Evolutionary conservation across 1,284 basidiomycete genomes (phyloP).

Genomic region (Austroboletus niveus): DNA sequence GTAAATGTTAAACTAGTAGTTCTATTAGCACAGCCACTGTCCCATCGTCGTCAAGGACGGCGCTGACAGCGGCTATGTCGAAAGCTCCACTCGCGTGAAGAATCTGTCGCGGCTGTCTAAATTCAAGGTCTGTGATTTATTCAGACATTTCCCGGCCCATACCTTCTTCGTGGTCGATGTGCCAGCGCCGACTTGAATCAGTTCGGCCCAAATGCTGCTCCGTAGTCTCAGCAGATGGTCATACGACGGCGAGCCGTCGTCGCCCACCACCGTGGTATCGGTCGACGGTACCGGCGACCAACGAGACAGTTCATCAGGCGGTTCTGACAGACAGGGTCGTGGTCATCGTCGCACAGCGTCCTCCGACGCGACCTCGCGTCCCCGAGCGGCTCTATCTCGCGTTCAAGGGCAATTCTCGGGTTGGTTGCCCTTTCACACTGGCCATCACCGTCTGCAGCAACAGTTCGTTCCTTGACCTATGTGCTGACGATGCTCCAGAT

Average conservation of each 20-base stretch:
- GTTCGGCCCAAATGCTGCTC: conserved; percentile 14
- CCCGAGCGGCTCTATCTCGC: conserved; percentile 14
- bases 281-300: conserved; percentile 9
- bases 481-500: conserved; percentile 19
- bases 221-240: conserved; percentile 22
- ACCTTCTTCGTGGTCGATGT: neutral
- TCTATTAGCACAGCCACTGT: conserved; percentile 22
- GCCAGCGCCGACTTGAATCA: neutral
- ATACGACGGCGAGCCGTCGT: conserved; percentile 22
- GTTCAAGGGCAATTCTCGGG: conserved; percentile 12
- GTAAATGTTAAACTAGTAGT: too few species aligned
- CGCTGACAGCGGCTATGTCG: conserved; percentile 9
- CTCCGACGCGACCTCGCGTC: conserved; percentile 25
- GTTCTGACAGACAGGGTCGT: conserved; percentile 11
- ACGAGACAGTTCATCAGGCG: conserved; percentile 4
- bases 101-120: conserved; percentile 9
- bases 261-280: conserved; percentile 10
- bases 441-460: conserved; percentile 1
- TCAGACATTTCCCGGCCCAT: conserved; percentile 1
- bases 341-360: conserved; percentile 32
- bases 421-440: conserved; percentile 13
- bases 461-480: conserved; percentile 2
- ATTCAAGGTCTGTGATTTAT: conserved; percentile 21
- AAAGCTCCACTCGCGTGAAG: neutral
- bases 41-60: conserved; percentile 9